These are phyloP conservation scores for Pyrrhoderma noxium DNA, from an alignment of 1,284 basidiomycete species.

Conservation along the genomic window DNA sequence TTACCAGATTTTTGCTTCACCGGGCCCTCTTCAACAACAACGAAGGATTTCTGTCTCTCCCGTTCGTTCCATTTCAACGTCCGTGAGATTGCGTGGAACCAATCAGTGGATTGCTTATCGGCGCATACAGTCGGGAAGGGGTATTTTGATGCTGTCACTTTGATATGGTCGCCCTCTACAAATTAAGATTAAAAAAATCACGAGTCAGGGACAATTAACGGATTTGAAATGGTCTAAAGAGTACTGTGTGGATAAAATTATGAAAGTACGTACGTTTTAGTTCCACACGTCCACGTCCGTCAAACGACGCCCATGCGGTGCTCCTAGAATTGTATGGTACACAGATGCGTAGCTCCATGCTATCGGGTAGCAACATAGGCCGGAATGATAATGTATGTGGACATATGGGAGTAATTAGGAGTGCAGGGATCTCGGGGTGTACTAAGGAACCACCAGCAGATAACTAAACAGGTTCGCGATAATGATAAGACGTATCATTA, in stretches of 20 bases:
- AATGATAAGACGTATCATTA: conserved; percentile 8
- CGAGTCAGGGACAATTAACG: too few species aligned
- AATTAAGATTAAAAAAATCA: not conserved
- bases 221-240: too few species aligned
- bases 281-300: conserved; percentile 94
- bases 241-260: too few species aligned
- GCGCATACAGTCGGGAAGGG: conserved; percentile 99
- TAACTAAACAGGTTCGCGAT: conserved; percentile 40
- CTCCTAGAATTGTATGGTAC: conserved; percentile 98
- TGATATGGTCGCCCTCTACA: conserved; percentile 97
- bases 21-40: conserved; percentile 88
- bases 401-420: conserved; percentile 96
- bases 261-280: conserved; percentile 76
- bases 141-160: conserved; percentile 95
- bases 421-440: conserved; percentile 95
- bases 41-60: conserved; percentile 94
- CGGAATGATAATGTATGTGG: conserved; percentile 98
- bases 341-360: conserved; percentile 96
- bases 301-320: conserved; percentile 98
- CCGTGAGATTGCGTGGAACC: conserved; percentile 96
- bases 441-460: conserved; percentile 97
- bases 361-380: conserved; percentile 97
- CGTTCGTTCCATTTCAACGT: conserved; percentile 98
- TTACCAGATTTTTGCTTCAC: conserved; percentile 33
- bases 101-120: conserved; percentile 95